Evolutionary conservation across 768 basidiomycete genomes (phyloP).

Genomic region (Lactarius indigo): DNA sequence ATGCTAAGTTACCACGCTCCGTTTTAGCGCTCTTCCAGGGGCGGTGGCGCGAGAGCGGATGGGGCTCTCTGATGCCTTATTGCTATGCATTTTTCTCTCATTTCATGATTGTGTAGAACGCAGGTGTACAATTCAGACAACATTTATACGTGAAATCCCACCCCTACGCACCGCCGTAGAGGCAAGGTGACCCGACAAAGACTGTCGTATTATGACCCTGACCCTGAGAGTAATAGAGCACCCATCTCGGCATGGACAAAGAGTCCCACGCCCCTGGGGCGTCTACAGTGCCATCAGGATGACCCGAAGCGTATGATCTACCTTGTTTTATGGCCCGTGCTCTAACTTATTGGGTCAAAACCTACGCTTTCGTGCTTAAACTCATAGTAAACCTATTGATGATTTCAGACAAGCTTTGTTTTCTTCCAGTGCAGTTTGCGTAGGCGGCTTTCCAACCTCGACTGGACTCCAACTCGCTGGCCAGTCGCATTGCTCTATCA

Average conservation of each 20-base stretch:
- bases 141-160: not conserved
- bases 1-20: constrained; percentile 7
- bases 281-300: no score
- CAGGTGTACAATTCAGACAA: not conserved
- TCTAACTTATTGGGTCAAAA: no score
- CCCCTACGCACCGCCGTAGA: not conserved
- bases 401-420: not conserved
- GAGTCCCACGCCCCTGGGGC: no score
- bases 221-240: not conserved
- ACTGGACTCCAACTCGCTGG: not conserved
- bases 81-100: not conserved
- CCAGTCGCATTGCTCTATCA: not conserved
- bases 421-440: not conserved
- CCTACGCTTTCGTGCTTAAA: not conserved
- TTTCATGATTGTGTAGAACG: constrained; percentile 3
- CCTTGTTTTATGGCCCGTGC: no score
- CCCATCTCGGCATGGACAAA: not conserved
- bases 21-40: not conserved
- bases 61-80: not conserved
- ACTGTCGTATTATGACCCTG: not conserved
- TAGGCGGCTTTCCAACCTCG: not conserved
- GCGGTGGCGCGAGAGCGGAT: not conserved
- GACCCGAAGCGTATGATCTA: no score
- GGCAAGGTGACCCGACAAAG: not conserved
- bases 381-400: not conserved